Conservation (phyloP, 1,284 basidiomycete species). For the Neonothopanus nambi region DNA sequence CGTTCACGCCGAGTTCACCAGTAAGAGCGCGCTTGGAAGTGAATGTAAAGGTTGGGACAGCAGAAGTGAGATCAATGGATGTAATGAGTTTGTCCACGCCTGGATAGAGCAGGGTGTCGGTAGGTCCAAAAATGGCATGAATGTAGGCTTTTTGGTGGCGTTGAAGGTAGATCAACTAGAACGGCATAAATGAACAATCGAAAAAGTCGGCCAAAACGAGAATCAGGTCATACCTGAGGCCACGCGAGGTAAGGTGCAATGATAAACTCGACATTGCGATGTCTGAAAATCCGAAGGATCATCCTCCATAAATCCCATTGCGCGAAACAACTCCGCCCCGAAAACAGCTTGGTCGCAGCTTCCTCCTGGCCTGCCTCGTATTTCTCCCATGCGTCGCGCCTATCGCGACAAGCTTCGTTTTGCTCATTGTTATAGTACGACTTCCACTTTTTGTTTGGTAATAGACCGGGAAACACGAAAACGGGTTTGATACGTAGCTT, state of each 20-base stretch:
- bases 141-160: slow-evolving; percentile 93
- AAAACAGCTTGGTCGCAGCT: slow-evolving; percentile 81
- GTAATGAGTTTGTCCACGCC: slow-evolving; percentile 92
- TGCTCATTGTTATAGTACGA: slow-evolving; percentile 59
- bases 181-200: slow-evolving; percentile 19
- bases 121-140: slow-evolving; percentile 91
- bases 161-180: slow-evolving; percentile 89
- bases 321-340: slow-evolving; percentile 59
- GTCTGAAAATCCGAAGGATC: slow-evolving; percentile 90
- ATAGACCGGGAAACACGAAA: slow-evolving; percentile 92
- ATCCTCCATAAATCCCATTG: slow-evolving; percentile 93
- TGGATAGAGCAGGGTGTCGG: slow-evolving; percentile 89
- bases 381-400: slow-evolving; percentile 84
- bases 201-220: slow-evolving; percentile 15
- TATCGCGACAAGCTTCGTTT: slow-evolving; percentile 73
- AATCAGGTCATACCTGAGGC: slow-evolving; percentile 75
- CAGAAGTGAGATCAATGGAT: slow-evolving; percentile 71
- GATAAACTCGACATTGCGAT: slow-evolving; percentile 94
- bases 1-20: slow-evolving; percentile 72
- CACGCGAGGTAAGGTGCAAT: slow-evolving; percentile 94
- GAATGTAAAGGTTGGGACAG: slow-evolving; percentile 78
- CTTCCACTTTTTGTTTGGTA: slow-evolving; percentile 68
- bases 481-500: slow-evolving; percentile 94
- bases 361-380: slow-evolving; percentile 91
- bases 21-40: slow-evolving; percentile 82